These are phyloP conservation scores for Podospora sp. DNA, from an alignment of 495 filamentous ascomycete species.

Conservation along the genomic window DNA sequence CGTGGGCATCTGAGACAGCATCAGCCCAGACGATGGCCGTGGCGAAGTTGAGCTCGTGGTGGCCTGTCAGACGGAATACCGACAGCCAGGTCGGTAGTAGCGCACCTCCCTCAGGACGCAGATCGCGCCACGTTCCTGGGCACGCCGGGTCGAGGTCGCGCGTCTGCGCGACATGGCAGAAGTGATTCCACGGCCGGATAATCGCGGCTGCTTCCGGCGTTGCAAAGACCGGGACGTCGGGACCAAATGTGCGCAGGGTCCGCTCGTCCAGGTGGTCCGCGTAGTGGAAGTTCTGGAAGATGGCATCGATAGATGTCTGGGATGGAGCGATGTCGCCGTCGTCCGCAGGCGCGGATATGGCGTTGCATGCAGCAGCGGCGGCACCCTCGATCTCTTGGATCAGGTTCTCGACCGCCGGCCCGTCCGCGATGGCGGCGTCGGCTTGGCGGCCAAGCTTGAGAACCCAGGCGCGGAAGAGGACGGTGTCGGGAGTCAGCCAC, in stretches of 20 bases:
- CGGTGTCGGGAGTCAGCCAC: not conserved
- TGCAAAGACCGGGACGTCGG: constrained; percentile 3
- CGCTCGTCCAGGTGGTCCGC: constrained; percentile 9
- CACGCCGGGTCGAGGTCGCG: not conserved
- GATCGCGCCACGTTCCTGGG: not conserved
- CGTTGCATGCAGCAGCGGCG: too few species aligned
- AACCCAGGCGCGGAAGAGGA: not conserved
- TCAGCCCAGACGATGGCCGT: constrained; percentile 7
- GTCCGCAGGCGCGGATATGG: too few species aligned
- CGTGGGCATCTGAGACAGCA: not conserved
- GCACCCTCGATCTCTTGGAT: constrained; percentile 11
- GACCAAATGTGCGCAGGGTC: constrained; percentile 7
- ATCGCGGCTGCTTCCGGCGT: not conserved
- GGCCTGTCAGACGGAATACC: not conserved
- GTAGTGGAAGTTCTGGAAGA: constrained; percentile 15
- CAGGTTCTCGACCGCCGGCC: not conserved
- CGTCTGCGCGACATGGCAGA: constrained; percentile 5
- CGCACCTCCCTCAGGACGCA: not conserved
- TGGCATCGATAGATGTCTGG: constrained; percentile 7
- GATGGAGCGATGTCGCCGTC: too few species aligned
- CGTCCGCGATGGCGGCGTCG: not conserved
- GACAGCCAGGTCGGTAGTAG: not conserved
- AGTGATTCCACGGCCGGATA: constrained; percentile 7
- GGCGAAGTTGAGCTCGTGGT: constrained; percentile 10
- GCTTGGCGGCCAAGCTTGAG: not conserved